phyloP scores from a whole-genome alignment of 441 rosid genomes.

The Mallotus japonicus region DNA sequence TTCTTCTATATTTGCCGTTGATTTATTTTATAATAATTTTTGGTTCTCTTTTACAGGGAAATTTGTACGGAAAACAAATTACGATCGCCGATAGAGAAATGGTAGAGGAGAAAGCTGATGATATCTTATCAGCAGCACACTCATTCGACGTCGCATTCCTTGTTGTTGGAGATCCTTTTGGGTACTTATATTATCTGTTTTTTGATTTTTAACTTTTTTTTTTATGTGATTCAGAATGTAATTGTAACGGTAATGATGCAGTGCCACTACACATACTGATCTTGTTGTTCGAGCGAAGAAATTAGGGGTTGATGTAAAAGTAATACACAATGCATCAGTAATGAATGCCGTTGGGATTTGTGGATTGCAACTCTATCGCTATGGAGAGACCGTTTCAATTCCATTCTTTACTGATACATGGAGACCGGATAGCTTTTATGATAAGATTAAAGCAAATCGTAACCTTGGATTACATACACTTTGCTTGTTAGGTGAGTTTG shows the following conservation, averaged over 20 bases:
- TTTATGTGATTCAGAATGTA: neutral
- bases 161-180: slow-evolving; percentile 94
- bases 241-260: slow-evolving; percentile 31
- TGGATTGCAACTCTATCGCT: slow-evolving; percentile 86
- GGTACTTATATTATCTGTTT: slow-evolving; percentile 35
- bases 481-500: slow-evolving; percentile 65
- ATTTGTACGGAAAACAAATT: slow-evolving; percentile 62
- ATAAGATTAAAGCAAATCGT: slow-evolving; percentile 64
- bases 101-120: slow-evolving; percentile 86
- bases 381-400: slow-evolving; percentile 87
- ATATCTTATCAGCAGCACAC: slow-evolving; percentile 53
- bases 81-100: slow-evolving; percentile 84
- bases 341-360: slow-evolving; percentile 95
- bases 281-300: slow-evolving; percentile 88
- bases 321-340: slow-evolving; percentile 85
- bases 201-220: neutral
- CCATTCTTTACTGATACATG: slow-evolving; percentile 86
- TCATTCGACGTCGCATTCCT: slow-evolving; percentile 66
- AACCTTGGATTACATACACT: slow-evolving; percentile 82
- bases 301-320: slow-evolving; percentile 66
- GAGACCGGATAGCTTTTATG: slow-evolving; percentile 94
- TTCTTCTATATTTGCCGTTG: neutral
- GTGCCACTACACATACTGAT: slow-evolving; percentile 91
- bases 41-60: slow-evolving; percentile 43
- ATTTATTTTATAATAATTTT: neutral